Evolutionary conservation across 495 filamentous ascomycete genomes (phyloP), one percentile per base, ranked within the genome.

Genomic region (Aspergillus leporis): DNA sequence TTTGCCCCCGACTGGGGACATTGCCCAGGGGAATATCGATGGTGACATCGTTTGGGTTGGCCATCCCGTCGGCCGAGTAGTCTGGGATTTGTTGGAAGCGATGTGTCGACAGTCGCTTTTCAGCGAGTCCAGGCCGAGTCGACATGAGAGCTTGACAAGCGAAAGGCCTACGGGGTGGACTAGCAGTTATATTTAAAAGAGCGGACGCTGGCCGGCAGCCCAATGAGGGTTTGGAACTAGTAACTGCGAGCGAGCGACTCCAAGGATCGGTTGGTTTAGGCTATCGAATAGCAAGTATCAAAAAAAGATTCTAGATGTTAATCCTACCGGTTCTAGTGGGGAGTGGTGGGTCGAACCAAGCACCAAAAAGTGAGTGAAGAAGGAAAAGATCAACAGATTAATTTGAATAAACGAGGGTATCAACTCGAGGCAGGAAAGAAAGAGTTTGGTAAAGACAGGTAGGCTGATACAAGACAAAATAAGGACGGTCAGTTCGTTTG

Each of bases 21-120:
- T 72, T 71, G 16, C 65, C 70, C 40, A 86, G 64, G 1, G 84
- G 84, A 31, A 86, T 86, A 45, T 85, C 82, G 58, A 84, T 84
- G 12, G 82, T 85, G 31, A 77, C 81, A 65, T 86, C 84, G 61
- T 84, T 81, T 1, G 78, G 73, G 51, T 80, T 81, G 22, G 61
- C 55, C 78, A 79, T 77, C 6, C 58, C 64, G 52, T 77, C 69
- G 22, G 70, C 60, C 5, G 71, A 64, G 23, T 76, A 60, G 30
- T 78, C 74, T 12, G 71, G 74, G n/a, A 82, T 64, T 30, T 79
- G 75, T 45, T 78, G 71, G 45, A 83, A 83, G 36, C 77, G 78
- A 58, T 79, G 69, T 47, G 63, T 49, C 23, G 72, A 76, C 55
- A 77, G 70, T 51, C 74, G 74, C 57, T 75, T 76, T 56, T 74